Evolutionary conservation across 208 protist genomes (phyloP).

Genomic region (Trypanosoma scelopori): DNA sequence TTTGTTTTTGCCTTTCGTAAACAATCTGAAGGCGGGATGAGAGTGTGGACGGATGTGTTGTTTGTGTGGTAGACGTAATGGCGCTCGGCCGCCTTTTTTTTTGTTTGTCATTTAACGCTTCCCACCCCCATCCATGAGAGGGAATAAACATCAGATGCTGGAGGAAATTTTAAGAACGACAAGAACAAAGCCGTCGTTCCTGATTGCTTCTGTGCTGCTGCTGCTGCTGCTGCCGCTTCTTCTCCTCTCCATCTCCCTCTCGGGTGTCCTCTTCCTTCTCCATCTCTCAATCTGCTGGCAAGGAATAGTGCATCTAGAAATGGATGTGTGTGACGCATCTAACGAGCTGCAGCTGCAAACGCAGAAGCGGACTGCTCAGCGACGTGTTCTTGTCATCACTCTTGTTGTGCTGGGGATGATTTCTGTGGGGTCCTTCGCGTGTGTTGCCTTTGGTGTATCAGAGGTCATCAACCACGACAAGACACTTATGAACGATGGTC

Average conservation of each 20-base stretch:
- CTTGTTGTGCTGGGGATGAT: conserved; percentile 21
- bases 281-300: neutral
- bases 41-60: no score
- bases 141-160: no score
- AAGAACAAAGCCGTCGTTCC: no score
- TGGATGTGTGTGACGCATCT: neutral
- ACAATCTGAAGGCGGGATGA: no score
- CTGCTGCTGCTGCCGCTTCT: no score
- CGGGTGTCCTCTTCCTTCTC: neutral
- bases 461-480: conserved; percentile 25
- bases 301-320: neutral
- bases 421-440: conserved; percentile 24
- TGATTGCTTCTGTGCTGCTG: no score
- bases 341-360: conserved; percentile 3
- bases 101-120: no score
- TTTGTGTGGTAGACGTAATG: no score
- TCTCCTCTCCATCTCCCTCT: neutral
- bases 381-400: conserved; percentile 17
- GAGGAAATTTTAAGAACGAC: no score
- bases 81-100: no score
- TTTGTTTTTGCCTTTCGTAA: no score
- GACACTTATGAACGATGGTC: conserved; percentile 28
- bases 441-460: conserved; percentile 26
- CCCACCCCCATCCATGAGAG: no score
- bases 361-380: conserved; percentile 1